These are phyloP conservation scores for Phytophthora pluvialis DNA, from an alignment of 352 stramenopile species.

Conservation along the genomic window DNA sequence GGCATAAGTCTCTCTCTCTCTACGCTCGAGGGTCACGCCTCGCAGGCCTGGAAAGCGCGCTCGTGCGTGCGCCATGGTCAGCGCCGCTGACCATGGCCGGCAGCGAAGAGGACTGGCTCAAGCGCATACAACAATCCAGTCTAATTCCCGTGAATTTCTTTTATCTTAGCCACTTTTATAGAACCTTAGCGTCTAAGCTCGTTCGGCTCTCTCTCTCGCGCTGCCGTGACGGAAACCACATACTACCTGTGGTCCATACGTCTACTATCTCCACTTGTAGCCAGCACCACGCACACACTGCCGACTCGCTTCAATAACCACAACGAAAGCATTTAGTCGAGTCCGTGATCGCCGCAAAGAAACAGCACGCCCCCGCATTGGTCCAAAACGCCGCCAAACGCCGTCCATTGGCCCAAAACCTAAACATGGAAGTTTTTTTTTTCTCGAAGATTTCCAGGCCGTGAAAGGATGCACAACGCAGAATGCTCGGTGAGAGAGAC, in stretches of 20 bases:
- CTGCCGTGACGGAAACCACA: background rate
- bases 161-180: conserved; percentile 20
- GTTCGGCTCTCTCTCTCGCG: conserved; percentile 8
- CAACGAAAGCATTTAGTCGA: conserved; percentile 11
- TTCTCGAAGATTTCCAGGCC: conserved; percentile 35
- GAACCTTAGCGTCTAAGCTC: conserved; percentile 24
- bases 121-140: conserved; percentile 12
- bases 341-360: conserved; percentile 11
- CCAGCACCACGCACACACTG: conserved; percentile 5
- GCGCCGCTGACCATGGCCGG: background rate
- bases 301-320: conserved; percentile 12
- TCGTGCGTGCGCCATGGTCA: conserved; percentile 1
- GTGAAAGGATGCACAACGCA: conserved; percentile 52
- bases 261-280: conserved; percentile 9
- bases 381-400: background rate
- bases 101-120: conserved; percentile 10
- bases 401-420: conserved; percentile 21
- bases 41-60: background rate
- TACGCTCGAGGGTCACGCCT: conserved; percentile 6
- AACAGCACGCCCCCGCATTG: background rate
- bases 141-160: background rate
- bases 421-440: conserved; percentile 38
- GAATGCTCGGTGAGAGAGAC: conserved; percentile 38
- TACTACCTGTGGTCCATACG: too few species aligned
- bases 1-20: conserved; percentile 10